A percentile compares a stretch with the other conserved stretches of the same genome.
These are phyloP conservation scores for Phytopythium ostracodes DNA, from an alignment of 352 stramenopile genomes.

Conservation along the genomic window DNA sequence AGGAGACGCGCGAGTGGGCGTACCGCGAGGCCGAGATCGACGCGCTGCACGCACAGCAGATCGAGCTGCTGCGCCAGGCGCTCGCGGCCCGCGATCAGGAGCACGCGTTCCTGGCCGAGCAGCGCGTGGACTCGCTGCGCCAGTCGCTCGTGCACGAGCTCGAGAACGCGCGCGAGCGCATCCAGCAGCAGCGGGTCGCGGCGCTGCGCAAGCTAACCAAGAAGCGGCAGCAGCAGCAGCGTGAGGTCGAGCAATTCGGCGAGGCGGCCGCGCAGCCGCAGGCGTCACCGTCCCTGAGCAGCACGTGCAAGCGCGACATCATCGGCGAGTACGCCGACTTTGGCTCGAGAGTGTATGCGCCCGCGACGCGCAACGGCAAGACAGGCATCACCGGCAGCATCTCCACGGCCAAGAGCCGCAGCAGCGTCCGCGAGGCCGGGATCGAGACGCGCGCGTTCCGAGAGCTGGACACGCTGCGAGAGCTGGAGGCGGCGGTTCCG, in stretches of 20 bases:
- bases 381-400: conserved; percentile 15
- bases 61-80: conserved; percentile 75
- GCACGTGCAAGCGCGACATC: conserved; percentile 68
- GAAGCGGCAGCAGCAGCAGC: conserved; percentile 57
- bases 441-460: conserved; percentile 50
- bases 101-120: conserved; percentile 89
- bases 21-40: conserved; percentile 90
- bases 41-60: conserved; percentile 67
- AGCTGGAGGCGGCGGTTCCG: conserved; percentile 63
- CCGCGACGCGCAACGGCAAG: conserved; percentile 56
- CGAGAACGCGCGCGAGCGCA: conserved; percentile 66
- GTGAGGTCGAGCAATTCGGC: conserved; percentile 6
- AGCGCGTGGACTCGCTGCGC: conserved; percentile 86
- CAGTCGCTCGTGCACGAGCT: conserved; percentile 75
- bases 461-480: conserved; percentile 48
- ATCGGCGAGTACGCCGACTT: conserved; percentile 88
- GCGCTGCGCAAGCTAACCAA: conserved; percentile 91
- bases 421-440: conserved; percentile 41
- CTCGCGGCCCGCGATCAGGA: conserved; percentile 87
- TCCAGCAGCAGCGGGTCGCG: conserved; percentile 85
- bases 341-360: conserved; percentile 82
- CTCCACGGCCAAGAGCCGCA: not conserved
- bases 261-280: conserved; percentile 8
- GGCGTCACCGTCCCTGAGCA: conserved; percentile 27
- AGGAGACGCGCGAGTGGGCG: conserved; percentile 88